Evolutionary conservation across 495 filamentous ascomycete species (phyloP), one percentile per base, ranked within the genome.

Genomic region (Penicillium crystallinum): DNA sequence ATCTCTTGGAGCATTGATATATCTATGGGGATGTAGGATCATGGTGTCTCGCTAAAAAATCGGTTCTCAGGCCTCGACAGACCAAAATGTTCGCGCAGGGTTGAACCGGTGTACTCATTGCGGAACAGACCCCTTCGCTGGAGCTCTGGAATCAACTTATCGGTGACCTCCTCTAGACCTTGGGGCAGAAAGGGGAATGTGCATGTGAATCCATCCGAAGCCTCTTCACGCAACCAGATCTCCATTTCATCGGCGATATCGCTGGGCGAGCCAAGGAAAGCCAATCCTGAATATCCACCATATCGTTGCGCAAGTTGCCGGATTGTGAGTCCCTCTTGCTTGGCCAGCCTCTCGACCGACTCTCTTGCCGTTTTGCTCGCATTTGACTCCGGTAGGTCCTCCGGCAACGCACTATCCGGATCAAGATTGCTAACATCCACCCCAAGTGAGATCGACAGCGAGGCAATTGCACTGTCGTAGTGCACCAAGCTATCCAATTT

Each of bases 391-490:
- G 74, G 74, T 15, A 80, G 49, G 12, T 77, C 72, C 0, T 55
- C 53, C n/a, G 77, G 79, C 19, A 81, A 57, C 0, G 71, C 71
- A 1, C 54, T 66, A 39, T 81, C 77, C 0, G 76, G 76, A 23
- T 80, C 76, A 34, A 82, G 70, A 0, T 47, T 57, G 9, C 72
- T 66, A 10, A 64, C 75, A 62, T 82, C 77, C 2, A 48, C 62
- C 2, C 78, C 78, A 6, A 82, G 65, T 4, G 62, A 52, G 22
- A 79, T 66, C 2, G 75, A 79, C 37, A 82, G 59, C 9, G 76
- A 79, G n/a, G 77, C 77, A 58, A 82, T 76, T 10, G 72, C 68
- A 59, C 74, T 80, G 27, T 82, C 78, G 30, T 81, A 80, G 52
- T 81, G 74, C 10, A 81, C 79, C 27, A 77, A 54, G 35, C 72